Evolutionary conservation across 306 rosid genomes (phyloP), one percentile per base, ranked within the genome.

Genomic region (Calophaca sinica): DNA sequence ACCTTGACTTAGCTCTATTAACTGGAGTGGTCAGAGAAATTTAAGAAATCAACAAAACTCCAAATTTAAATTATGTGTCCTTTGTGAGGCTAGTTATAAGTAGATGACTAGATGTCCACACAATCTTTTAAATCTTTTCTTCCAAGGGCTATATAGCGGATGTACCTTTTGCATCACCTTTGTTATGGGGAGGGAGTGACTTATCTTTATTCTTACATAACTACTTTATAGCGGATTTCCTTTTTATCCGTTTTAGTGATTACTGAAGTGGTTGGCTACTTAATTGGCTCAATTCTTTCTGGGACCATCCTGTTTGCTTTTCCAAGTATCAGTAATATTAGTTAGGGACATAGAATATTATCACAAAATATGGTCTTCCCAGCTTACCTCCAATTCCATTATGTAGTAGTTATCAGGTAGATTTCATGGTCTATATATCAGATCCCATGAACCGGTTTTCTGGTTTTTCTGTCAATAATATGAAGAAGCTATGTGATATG

Each of bases 281-380:
- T n/a, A n/a, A n/a, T n/a, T 41, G 45, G 2, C 36, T 20, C 12
- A 13, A 11, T 9, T 36, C 13, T 26, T 9, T 36, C 13, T 26
- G 5, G 68, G 81, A 15, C 38, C 49, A 55, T 73, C 67, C 10
- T 53, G 69, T 15, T 52, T 52, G 42, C 57, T 60, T 33, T 62
- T 42, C 50, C 51, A 7, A 41, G 15, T 15, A 44, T 15, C 13
- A 6, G n/a, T 42, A 54, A 46, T 38, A 50, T 49, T 5, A 72
- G 26, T 26, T 39, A 54, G 53, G 52, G 9, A 54, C 28, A 29
- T 42, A 13, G 52, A 70, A 62, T 28, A 51, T 26, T n/a, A 29
- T 31, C 49, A 69, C 51, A 70, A 62, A 39, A 39, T 66, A 32
- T n/a, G 60, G 42, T 44, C 49, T 73, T 66, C 39, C 26, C 26